Evolutionary conservation across 306 rosid species (phyloP).

Genomic region (Trifolium fragiferum): DNA sequence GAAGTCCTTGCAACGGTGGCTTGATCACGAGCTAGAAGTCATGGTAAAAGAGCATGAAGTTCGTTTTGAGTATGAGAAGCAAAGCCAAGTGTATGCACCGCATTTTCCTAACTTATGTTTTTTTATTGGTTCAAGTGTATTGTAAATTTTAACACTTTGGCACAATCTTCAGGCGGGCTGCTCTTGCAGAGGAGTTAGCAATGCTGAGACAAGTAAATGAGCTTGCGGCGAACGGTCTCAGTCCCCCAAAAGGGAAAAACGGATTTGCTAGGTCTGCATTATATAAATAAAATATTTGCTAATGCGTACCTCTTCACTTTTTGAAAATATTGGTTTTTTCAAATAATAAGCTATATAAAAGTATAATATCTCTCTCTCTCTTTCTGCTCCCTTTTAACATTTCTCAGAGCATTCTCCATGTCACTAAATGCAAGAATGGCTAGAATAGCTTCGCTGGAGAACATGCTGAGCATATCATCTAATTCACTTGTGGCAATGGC

Average conservation of each 20-base stretch:
- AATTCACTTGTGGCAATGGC: constrained; percentile 99
- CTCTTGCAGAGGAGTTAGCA: constrained; percentile 91
- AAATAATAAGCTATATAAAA: constrained; percentile 31
- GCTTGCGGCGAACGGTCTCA: constrained; percentile 80
- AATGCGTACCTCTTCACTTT: not conserved
- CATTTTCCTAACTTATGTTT: constrained; percentile 27
- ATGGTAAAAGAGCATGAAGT: constrained; percentile 99
- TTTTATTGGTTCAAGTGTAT: constrained; percentile 22
- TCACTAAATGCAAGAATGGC: constrained; percentile 93
- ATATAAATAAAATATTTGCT: no score
- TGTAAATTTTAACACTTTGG: constrained; percentile 23
- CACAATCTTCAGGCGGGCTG: constrained; percentile 77
- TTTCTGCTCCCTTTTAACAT: constrained; percentile 43
- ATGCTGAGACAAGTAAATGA: constrained; percentile 85
- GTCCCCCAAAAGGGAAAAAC: constrained; percentile 93
- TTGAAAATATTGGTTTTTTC: constrained; percentile 18
- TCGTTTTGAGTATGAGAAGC: constrained; percentile 95
- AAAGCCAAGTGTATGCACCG: constrained; percentile 87
- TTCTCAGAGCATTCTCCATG: constrained; percentile 82
- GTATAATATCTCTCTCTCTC: constrained; percentile 39
- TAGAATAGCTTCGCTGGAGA: constrained; percentile 89
- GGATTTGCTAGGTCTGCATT: constrained; percentile 79
- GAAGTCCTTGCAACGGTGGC: constrained; percentile 91
- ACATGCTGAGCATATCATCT: constrained; percentile 89
- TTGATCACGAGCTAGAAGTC: constrained; percentile 96